Base-by-base conservation (phyloP, 2,329 filamentous ascomycete genomes). In the Hypoxylon sp. region DNA sequence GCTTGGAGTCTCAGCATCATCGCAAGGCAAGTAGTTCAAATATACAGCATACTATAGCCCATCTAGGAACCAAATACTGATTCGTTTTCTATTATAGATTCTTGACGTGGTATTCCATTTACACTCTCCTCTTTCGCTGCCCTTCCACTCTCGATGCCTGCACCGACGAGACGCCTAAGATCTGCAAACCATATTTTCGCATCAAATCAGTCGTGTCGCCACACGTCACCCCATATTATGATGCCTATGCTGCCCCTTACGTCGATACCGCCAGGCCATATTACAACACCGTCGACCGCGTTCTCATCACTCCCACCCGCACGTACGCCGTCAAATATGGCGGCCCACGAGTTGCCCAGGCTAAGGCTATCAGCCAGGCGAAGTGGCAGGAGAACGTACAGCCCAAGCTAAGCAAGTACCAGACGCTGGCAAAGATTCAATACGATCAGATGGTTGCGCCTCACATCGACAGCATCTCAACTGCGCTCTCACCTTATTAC, bases 161-260 rank as follows among this genome's bases (percentile, higher is more conserved):
- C 74, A 86, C 88, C 73, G 87, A 91, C 25, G 80, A 84, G 29
- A 92, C 93, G 1, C 92, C 94, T 0, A 85, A 82, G 69, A 87
- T 98, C 67, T 99, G 96, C 86, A 90, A 90, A 74, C 90, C 92
- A 8, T 97, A 97, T 85, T 85, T 91, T 81, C 80, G 88, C 80
- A 72, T 88, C 82, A 82, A 89, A 84, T 79, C 84, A 19, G 75
- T 81, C 61, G 82, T 94, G 64, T 81, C 88, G 25, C 96, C 96
- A 2, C 90, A 95, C 77, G 75, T 96, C 30, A 85, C 90, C 72
- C 95, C 94, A 2, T 97, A 96, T 80, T 98, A 97, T 79, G 83
- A 95, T 71, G 79, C 87, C 62, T 97, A 97, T 75, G 90, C 92
- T 23, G 91, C 90, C 5, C 92, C 93, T 2, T 96, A 97, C 75